Percentiles rank a stretch among this genome's conserved stretches.
Evolutionary conservation across 805 yeast species (phyloP).

Genomic region (Candida insectalens): DNA sequence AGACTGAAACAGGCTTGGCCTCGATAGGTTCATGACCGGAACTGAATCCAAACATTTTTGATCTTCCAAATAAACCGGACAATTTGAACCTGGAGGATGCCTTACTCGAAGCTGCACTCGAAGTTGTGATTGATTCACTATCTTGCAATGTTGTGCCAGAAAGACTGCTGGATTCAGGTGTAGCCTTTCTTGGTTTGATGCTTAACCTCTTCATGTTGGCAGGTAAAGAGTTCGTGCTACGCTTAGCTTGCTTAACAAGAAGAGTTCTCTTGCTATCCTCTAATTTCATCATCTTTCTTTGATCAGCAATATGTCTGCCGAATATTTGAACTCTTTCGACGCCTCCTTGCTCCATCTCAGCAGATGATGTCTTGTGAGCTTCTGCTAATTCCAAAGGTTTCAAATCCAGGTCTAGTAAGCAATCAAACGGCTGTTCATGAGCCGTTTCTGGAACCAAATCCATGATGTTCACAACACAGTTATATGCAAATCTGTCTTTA

Average conservation of each 20-base stretch:
- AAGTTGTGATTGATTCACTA: neutral
- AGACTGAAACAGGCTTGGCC: slow-evolving; percentile 29
- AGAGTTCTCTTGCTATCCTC: slow-evolving; percentile 28
- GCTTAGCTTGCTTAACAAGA: slow-evolving; percentile 16
- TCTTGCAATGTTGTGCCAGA: neutral
- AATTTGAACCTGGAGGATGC: slow-evolving; percentile 16
- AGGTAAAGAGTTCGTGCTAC: too few relatives aligned
- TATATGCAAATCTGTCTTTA: slow-evolving; percentile 63
- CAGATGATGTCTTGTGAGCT: slow-evolving; percentile 31
- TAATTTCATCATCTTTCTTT: slow-evolving; percentile 40
- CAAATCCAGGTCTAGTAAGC: slow-evolving; percentile 38
- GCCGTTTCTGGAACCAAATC: slow-evolving; percentile 31
- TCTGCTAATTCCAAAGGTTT: slow-evolving; percentile 24
- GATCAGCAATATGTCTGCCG: slow-evolving; percentile 33
- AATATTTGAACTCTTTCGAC: slow-evolving; percentile 29
- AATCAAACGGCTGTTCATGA: slow-evolving; percentile 36
- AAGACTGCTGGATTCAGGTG: slow-evolving; percentile 1
- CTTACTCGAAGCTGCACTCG: neutral
- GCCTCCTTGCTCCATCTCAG: slow-evolving; percentile 25
- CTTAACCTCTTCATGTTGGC: too few relatives aligned
- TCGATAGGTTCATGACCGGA: slow-evolving; percentile 27
- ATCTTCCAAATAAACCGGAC: slow-evolving; percentile 28
- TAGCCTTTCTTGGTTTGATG: slow-evolving; percentile 3
- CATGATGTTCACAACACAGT: slow-evolving; percentile 45
- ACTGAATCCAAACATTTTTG: slow-evolving; percentile 58